Evolutionary conservation across 2,329 filamentous ascomycete genomes (phyloP).

Genomic region (Talaromyces pinophilus): DNA sequence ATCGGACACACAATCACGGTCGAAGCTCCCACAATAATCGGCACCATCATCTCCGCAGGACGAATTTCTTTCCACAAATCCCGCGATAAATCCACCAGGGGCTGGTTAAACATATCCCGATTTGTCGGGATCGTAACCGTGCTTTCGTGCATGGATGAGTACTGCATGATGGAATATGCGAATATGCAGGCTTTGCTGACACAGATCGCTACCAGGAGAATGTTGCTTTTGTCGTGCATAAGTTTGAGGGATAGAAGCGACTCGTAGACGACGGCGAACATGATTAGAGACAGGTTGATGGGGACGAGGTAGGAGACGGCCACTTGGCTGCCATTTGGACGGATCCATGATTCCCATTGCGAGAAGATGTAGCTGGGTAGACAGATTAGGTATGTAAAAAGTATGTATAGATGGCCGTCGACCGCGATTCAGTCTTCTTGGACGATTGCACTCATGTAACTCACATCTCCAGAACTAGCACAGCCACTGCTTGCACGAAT

Average conservation of each 20-base stretch:
- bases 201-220: slow-evolving; percentile 1
- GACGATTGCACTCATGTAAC: not conserved
- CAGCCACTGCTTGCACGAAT: not conserved
- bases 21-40: not conserved
- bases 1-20: not conserved
- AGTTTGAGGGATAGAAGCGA: slow-evolving; percentile 2
- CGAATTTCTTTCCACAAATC: not conserved
- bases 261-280: not conserved
- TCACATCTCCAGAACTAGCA: slow-evolving; percentile 2
- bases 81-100: slow-evolving; percentile 1
- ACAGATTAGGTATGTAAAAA: not conserved
- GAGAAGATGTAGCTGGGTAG: not conserved
- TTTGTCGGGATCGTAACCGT: not conserved
- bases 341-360: slow-evolving; percentile 8
- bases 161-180: slow-evolving; percentile 2
- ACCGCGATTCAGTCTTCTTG: not conserved
- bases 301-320: not conserved
- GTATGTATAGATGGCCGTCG: not conserved
- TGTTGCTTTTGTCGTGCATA: slow-evolving; percentile 1
- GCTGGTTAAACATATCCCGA: not conserved
- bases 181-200: slow-evolving; percentile 5
- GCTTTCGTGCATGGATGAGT: not conserved
- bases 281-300: not conserved
- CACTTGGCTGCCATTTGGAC: not conserved
- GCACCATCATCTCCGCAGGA: not conserved